A percentile compares a stretch with the other conserved stretches of the same genome.
Evolutionary conservation across 495 filamentous ascomycete genomes (phyloP).

Genomic region (Cryomyces minteri): DNA sequence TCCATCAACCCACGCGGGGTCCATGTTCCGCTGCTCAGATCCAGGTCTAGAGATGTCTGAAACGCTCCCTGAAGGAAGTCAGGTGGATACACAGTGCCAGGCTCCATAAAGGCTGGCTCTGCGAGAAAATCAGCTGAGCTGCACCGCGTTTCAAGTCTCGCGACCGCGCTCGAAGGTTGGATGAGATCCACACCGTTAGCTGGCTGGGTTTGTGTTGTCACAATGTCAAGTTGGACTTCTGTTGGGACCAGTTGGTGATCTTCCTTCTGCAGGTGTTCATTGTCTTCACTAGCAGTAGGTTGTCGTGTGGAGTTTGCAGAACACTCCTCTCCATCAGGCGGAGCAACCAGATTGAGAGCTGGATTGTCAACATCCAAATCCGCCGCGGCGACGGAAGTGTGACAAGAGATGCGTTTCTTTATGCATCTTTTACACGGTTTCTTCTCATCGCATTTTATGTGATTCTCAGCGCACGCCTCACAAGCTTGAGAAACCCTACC

Average conservation of each 20-base stretch:
- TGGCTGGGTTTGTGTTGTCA: neutral
- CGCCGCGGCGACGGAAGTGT: slow-evolving; percentile 2
- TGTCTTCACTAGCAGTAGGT: neutral
- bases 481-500: slow-evolving; percentile 15
- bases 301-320: neutral
- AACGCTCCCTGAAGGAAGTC: slow-evolving; percentile 4
- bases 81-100: slow-evolving; percentile 3
- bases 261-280: slow-evolving; percentile 3
- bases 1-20: slow-evolving; percentile 19
- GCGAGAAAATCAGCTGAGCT: neutral
- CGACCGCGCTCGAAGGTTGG: neutral
- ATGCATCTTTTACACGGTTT: slow-evolving; percentile 17
- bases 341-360: neutral
- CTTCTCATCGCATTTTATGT: slow-evolving; percentile 17
- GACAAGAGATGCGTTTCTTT: slow-evolving; percentile 13
- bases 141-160: neutral
- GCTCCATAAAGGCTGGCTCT: neutral
- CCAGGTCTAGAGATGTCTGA: neutral
- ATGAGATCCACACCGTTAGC: no score
- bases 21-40: slow-evolving; percentile 3
- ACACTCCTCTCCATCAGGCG: slow-evolving; percentile 1
- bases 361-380: neutral
- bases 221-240: neutral
- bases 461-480: slow-evolving; percentile 15
- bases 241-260: neutral